Conservation (phyloP, 2,329 filamentous ascomycete species). For the Exophiala viscosa region DNA sequence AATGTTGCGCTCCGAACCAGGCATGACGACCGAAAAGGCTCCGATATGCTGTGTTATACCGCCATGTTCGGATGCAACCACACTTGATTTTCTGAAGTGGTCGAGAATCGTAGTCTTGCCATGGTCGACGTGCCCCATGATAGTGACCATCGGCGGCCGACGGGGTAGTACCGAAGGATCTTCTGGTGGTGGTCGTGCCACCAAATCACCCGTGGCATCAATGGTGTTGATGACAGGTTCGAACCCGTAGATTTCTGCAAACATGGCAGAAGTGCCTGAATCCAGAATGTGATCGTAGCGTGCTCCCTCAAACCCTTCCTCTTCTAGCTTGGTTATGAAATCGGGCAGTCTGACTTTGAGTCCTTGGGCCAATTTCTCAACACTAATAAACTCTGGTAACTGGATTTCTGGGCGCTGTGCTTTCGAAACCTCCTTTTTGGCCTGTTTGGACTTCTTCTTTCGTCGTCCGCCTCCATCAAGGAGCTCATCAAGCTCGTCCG, state of each 20-base stretch:
- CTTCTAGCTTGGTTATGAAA: conserved; percentile 71
- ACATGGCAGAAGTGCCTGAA: conserved; percentile 81
- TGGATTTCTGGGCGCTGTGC: conserved; percentile 60
- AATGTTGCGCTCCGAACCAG: conserved; percentile 73
- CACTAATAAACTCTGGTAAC: conserved; percentile 86
- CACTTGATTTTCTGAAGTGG: conserved; percentile 85
- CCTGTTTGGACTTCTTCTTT: conserved; percentile 35
- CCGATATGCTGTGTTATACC: conserved; percentile 99
- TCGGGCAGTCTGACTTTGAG: conserved; percentile 66
- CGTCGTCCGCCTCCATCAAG: conserved; percentile 31
- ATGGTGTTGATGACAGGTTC: conserved; percentile 70
- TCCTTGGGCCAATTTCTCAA: conserved; percentile 73
- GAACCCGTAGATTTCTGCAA: conserved; percentile 89
- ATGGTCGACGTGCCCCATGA: conserved; percentile 99
- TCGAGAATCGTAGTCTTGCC: conserved; percentile 96
- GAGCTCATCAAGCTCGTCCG: conserved; percentile 37
- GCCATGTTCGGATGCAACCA: conserved; percentile 87
- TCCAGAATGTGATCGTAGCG: conserved; percentile 81
- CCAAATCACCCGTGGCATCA: conserved; percentile 65
- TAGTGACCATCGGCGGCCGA: conserved; percentile 91
- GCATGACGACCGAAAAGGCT: conserved; percentile 87
- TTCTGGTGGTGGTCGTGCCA: conserved; percentile 63
- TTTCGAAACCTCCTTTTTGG: conserved; percentile 40
- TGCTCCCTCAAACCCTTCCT: conserved; percentile 86
- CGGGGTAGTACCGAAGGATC: conserved; percentile 65